Conservation (phyloP, 2,329 filamentous ascomycete species). For the Scytalidium lignicola region DNA sequence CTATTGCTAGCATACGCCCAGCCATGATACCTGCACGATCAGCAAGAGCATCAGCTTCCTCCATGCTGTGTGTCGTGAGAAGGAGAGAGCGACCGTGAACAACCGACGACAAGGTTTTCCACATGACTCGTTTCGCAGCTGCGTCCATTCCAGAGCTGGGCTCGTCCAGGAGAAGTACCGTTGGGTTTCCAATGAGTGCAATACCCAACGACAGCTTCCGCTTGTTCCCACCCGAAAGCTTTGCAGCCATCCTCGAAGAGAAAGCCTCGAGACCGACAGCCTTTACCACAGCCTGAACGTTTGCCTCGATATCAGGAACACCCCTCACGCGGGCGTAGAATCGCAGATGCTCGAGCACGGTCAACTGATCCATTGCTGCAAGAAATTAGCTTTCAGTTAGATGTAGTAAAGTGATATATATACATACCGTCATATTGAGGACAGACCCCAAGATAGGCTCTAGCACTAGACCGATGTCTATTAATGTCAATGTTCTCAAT, state of each 20-base stretch:
- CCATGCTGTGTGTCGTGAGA: conserved; percentile 91
- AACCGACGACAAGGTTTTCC: conserved; percentile 73
- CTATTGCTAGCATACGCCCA: conserved; percentile 77
- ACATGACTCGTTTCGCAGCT: conserved; percentile 87
- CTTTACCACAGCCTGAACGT: conserved; percentile 71
- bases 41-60: conserved; percentile 87
- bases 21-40: conserved; percentile 82
- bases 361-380: conserved; percentile 80
- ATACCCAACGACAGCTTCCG: conserved; percentile 87
- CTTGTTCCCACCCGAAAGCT: conserved; percentile 86
- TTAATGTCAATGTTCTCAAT: conserved; percentile 74
- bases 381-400: background rate
- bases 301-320: conserved; percentile 67
- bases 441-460: conserved; percentile 81
- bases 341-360: conserved; percentile 75
- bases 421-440: conserved; percentile 63
- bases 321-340: conserved; percentile 87
- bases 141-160: conserved; percentile 87
- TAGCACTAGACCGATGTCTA: conserved; percentile 65
- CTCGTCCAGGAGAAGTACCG: conserved; percentile 83
- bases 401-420: background rate
- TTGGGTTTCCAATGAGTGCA: conserved; percentile 86
- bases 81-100: conserved; percentile 75
- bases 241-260: conserved; percentile 67
- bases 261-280: conserved; percentile 75